These are phyloP conservation scores for Oxytropis ochrocephala DNA, from an alignment of 306 rosid species.

Conservation along the genomic window DNA sequence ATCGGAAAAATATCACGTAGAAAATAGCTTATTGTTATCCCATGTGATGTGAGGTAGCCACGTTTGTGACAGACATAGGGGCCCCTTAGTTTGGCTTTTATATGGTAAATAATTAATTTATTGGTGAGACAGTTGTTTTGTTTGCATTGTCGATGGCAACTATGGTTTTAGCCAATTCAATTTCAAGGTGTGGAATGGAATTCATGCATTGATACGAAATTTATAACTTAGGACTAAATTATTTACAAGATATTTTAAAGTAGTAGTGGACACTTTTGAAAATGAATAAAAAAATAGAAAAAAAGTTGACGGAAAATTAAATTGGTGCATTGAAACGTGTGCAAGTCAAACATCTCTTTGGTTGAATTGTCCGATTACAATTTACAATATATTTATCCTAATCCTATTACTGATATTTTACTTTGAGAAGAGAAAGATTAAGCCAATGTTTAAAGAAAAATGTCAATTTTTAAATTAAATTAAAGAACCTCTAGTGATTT, in stretches of 20 bases:
- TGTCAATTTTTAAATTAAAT: no score
- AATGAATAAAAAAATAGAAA: background rate
- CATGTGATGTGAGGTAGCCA: slow-evolving; percentile 5
- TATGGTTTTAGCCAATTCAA: background rate
- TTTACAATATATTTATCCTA: no score
- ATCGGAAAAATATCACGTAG: no score
- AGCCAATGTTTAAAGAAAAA: no score
- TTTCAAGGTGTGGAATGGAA: background rate
- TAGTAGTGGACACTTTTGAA: background rate
- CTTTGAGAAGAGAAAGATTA: no score
- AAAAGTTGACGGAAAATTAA: background rate
- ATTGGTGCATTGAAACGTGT: background rate
- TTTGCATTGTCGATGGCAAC: background rate
- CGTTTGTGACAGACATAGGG: background rate
- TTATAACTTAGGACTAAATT: background rate
- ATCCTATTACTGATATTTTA: no score
- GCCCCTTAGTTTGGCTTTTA: background rate
- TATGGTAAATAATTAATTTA: background rate
- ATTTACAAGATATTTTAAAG: background rate
- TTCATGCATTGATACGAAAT: background rate
- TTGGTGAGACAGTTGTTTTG: background rate
- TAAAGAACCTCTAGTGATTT: no score
- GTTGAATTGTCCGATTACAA: background rate
- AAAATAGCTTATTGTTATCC: background rate
- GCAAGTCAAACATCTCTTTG: background rate